A percentile compares a stretch with the other conserved stretches of the same genome.
phyloP scores from a whole-genome alignment of 768 basidiomycete species.

The Thelephora aurantiotincta region DNA sequence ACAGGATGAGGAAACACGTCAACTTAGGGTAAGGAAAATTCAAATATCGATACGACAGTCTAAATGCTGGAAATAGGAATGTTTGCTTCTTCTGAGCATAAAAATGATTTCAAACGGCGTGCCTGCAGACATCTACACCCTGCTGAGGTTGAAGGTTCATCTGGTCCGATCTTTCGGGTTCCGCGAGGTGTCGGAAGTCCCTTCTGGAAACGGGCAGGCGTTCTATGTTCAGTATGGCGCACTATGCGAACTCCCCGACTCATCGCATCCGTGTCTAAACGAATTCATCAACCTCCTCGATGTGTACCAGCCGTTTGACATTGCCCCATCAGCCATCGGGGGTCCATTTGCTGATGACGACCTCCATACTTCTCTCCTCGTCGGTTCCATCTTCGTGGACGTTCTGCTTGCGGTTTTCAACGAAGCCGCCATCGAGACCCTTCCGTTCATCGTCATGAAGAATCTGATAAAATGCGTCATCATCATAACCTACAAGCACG shows the following conservation, averaged over 20 bases:
- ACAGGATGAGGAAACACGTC: conserved; percentile 25
- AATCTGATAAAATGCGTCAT: conserved; percentile 48
- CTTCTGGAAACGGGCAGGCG: conserved; percentile 30
- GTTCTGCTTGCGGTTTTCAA: conserved; percentile 37
- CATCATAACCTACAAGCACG: conserved; percentile 60
- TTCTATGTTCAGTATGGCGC: conserved; percentile 43
- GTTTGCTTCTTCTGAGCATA: conserved; percentile 41
- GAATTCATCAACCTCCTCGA: conserved; percentile 48
- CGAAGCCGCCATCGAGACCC: conserved; percentile 26
- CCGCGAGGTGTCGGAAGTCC: conserved; percentile 29
- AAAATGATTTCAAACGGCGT: conserved; percentile 58
- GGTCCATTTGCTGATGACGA: conserved; percentile 26
- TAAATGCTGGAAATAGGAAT: conserved; percentile 25
- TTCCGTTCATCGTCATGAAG: conserved; percentile 46
- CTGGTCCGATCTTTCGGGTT: conserved; percentile 42
- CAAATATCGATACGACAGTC: not conserved
- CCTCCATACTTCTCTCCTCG: conserved; percentile 26
- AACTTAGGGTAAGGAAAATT: conserved; percentile 26
- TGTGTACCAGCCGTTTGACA: conserved; percentile 32
- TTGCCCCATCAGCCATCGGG: conserved; percentile 33
- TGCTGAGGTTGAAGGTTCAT: conserved; percentile 45
- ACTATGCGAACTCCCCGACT: conserved; percentile 25
- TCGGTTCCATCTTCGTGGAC: conserved; percentile 56
- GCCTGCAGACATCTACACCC: conserved; percentile 30
- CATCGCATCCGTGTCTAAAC: conserved; percentile 40